These are phyloP conservation scores for Mytilinidion resinicola DNA, from an alignment of 495 filamentous ascomycete genomes.

Conservation along the genomic window DNA sequence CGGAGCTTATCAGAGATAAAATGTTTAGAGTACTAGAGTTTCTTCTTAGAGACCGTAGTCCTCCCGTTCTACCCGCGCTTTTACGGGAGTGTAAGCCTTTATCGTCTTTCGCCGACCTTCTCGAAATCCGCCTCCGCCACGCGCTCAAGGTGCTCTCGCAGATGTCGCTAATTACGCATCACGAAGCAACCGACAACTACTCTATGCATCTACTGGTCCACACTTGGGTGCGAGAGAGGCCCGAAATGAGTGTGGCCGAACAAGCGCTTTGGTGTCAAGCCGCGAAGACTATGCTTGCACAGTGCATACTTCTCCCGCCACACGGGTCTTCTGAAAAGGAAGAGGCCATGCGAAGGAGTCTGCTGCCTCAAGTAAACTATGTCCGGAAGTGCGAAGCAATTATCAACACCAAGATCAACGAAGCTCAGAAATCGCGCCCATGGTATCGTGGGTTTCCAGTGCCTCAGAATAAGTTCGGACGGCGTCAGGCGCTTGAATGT, in stretches of 20 bases:
- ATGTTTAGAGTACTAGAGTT: no score
- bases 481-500: neutral
- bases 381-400: neutral
- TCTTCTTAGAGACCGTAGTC: no score
- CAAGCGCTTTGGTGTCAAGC: slow-evolving; percentile 40
- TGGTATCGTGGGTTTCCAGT: neutral
- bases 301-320: slow-evolving; percentile 1
- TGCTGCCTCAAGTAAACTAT: neutral
- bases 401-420: neutral
- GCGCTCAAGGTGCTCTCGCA: slow-evolving; percentile 31
- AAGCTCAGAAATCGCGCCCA: neutral
- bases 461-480: neutral
- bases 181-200: slow-evolving; percentile 31
- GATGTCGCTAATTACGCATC: slow-evolving; percentile 31
- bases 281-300: slow-evolving; percentile 27
- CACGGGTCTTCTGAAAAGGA: neutral
- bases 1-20: no score
- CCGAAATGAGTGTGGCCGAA: slow-evolving; percentile 31
- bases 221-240: slow-evolving; percentile 37
- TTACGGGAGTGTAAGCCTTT: slow-evolving; percentile 22
- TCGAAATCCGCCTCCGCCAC: slow-evolving; percentile 21
- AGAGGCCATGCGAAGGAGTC: neutral
- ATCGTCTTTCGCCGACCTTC: no score
- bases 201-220: slow-evolving; percentile 42
- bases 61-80: slow-evolving; percentile 20